phyloP scores from a whole-genome alignment of 345 rosid genomes.

The Brassica rapa region DNA sequence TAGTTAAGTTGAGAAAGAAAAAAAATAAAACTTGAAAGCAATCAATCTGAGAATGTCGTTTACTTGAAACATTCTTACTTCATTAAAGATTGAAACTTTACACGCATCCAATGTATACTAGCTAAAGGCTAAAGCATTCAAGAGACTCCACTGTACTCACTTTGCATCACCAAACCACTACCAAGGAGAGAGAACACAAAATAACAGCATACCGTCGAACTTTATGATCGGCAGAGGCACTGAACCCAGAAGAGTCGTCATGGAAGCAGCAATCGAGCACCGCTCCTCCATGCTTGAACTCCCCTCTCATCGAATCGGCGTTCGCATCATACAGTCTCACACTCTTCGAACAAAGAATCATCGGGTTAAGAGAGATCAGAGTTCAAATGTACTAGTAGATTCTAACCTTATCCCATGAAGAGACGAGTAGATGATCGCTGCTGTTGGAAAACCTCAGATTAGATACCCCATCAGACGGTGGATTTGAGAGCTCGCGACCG shows the following conservation, averaged over 20 bases:
- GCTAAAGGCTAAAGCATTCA: too few relatives aligned
- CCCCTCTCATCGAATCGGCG: conserved; percentile 73
- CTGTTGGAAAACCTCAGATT: conserved; percentile 93
- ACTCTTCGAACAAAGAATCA: conserved; percentile 43
- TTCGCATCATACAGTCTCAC: conserved; percentile 84
- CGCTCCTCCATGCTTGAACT: conserved; percentile 87
- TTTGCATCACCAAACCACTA: too few relatives aligned
- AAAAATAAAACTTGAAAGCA: too few relatives aligned
- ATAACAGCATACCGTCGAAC: conserved; percentile 59
- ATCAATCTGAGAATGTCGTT: neutral
- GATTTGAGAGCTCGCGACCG: conserved; percentile 79
- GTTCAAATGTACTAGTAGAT: neutral
- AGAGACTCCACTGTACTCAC: too few relatives aligned
- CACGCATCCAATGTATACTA: neutral
- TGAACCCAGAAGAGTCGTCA: conserved; percentile 93
- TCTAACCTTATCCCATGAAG: conserved; percentile 96
- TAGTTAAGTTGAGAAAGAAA: too few relatives aligned
- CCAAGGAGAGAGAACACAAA: neutral
- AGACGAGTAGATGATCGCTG: conserved; percentile 91
- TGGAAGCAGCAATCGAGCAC: conserved; percentile 98
- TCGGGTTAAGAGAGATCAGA: neutral
- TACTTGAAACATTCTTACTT: neutral
- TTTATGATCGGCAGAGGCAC: conserved; percentile 72
- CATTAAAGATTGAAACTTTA: neutral
- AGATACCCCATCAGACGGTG: conserved; percentile 92